Base-by-base conservation (phyloP, 805 yeast species). In the Wickerhamiella shivajii region DNA sequence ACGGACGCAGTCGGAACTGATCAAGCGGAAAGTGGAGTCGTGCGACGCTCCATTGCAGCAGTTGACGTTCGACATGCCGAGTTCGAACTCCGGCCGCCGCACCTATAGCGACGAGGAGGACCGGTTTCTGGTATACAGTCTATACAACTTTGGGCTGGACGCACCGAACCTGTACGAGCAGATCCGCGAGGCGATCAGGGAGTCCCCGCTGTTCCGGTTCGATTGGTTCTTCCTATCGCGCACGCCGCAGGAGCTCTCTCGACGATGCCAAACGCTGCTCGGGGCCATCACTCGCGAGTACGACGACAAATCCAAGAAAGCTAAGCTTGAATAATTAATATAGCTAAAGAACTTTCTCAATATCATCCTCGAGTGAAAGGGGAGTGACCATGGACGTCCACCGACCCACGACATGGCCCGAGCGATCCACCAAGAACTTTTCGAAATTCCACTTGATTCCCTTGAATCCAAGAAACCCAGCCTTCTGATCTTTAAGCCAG, bases 51-150 rank as follows among this genome's bases (percentile, higher is more conserved):
- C 98, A 9, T 59, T 87, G 42, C 79, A 77, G 52, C 92, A 87
- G 44, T 60, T 87, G 43, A 64, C 56, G 13, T 64, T 87, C 38
- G 71, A 71, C 42, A 68, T 65, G 41, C 93, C 93, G 3, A 83
- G 90, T 6, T 67, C 73, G 3, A 67, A 77, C 2, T 62, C 77
- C 6, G 70, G 72, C 50, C 45, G 51, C 12, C 71, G 75, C 47
- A 67, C 77, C 2, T 90, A 72, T 55, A 71, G 80, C 19, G 92
- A 80, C 31, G 93, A 79, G 40, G 96, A 90, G 52, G 98, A 90
- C 55, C 64, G 95, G 45, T 90, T 79, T 53, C 57, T 90, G 44
- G 59, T 90, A 38, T 70, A 84, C 11, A 85, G 79, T 60, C 58
- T 83, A 49, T 76, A 78, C 59, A 64, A 77, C 39, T 71, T 69